These are phyloP conservation scores for Paramecium primaurelia DNA, from an alignment of 73 alveolate genomes.

Conservation along the genomic window DNA sequence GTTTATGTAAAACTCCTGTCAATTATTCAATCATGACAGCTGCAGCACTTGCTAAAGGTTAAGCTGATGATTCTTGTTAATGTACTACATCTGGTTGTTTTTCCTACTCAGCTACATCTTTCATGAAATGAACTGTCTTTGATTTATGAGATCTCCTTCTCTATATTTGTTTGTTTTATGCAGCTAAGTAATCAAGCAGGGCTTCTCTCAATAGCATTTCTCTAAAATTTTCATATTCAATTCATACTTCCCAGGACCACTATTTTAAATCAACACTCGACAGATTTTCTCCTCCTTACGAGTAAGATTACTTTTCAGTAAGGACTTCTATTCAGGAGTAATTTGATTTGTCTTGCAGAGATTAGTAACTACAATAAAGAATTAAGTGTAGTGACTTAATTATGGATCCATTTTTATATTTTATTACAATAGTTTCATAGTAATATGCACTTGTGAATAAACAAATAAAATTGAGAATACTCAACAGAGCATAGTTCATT, in stretches of 20 bases:
- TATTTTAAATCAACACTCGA: neutral
- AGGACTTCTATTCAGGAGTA: constrained; percentile 20
- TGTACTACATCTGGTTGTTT: neutral
- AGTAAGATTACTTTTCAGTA: neutral
- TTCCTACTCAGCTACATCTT: neutral
- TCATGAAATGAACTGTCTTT: constrained; percentile 23
- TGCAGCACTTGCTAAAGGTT: constrained; percentile 24
- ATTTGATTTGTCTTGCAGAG: neutral
- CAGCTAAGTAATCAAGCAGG: neutral
- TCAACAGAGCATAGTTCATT: neutral
- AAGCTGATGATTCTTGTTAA: neutral
- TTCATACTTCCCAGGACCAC: constrained; percentile 43
- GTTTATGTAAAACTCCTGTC: constrained; percentile 16
- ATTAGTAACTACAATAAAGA: constrained; percentile 39
- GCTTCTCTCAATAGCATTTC: constrained; percentile 36
- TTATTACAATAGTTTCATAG: neutral
- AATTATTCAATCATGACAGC: constrained; percentile 7
- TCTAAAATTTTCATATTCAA: neutral
- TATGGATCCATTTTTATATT: constrained; percentile 42
- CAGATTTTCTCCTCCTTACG: constrained; percentile 16
- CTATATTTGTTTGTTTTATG: neutral
- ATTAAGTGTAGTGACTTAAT: constrained; percentile 41
- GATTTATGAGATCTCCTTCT: constrained; percentile 28
- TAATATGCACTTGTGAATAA: neutral
- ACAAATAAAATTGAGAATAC: neutral